Conservation (phyloP, 768 basidiomycete genomes). For the Erythrobasidium yunnanense region DNA sequence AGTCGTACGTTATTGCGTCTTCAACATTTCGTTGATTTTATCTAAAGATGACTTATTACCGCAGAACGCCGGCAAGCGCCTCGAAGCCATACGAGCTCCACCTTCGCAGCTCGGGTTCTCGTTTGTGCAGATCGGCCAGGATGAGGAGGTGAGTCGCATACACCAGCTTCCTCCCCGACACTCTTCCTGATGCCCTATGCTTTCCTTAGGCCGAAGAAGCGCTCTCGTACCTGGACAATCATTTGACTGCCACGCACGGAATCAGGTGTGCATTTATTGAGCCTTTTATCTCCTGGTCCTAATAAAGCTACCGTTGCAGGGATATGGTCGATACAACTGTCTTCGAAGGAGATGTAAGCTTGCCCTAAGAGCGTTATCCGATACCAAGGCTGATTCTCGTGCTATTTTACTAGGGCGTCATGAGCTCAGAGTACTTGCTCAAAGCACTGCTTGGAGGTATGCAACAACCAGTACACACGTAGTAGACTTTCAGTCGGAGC, state of each 20-base stretch:
- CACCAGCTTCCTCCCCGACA: neutral
- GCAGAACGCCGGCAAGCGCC: constrained; percentile 23
- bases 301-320: too few relatives aligned
- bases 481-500: too few relatives aligned
- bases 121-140: constrained; percentile 60
- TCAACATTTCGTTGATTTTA: neutral
- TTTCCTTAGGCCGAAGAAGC: constrained; percentile 21
- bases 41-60: too few relatives aligned
- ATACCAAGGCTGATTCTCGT: too few relatives aligned
- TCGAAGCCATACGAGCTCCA: constrained; percentile 39
- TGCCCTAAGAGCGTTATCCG: neutral
- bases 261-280: too few relatives aligned
- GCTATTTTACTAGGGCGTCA: constrained; percentile 1
- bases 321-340: constrained; percentile 34
- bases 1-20: neutral
- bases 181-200: neutral
- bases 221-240: constrained; percentile 25
- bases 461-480: neutral
- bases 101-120: constrained; percentile 49
- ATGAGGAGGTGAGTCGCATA: constrained; percentile 27
- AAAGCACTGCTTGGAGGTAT: constrained; percentile 30
- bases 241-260: neutral
- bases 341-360: neutral
- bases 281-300: too few relatives aligned
- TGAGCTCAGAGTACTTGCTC: constrained; percentile 23